Evolutionary conservation across 441 rosid species (phyloP), one percentile per base, ranked within the genome.

Genomic region (Francoa sonchifolia): DNA sequence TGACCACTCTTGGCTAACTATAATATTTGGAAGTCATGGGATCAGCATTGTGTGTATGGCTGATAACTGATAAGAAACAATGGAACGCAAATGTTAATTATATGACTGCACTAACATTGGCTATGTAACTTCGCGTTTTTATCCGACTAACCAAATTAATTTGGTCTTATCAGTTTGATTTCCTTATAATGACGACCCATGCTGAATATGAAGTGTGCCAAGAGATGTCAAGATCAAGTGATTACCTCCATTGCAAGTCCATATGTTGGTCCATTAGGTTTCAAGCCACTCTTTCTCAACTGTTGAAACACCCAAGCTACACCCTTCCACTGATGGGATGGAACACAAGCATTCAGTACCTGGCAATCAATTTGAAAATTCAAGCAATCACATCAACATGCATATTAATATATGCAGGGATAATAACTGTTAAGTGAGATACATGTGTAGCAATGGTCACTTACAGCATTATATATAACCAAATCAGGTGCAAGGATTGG

Each of bases 161-260:
- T 12, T 19, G 11, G 28, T 44, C 33, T 13, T 11, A 8, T 31
- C 13, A 31, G 29, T 2, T 16, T 34, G 16, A 11, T 29, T 28
- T n/a, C 1, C 35, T 11, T n/a, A 17, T 32, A 32, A 17, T 11
- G 42, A 17, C 40, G 32, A 50, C 25, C 33, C 6, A 52, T 35
- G 32, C 48, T 27, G 8, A 19, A 19, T 20, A 29, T 26, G 38
- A 6, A 20, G 14, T 20, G 38, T 4, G 9, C 21, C 21, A 11
- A 32, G 22, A 33, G 25, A 46, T 2, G 1, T 33, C 34, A 38
- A 30, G 30, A 57, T 28, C 49, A 12, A 47, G 28, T 35, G 3
- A 35, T 61, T 73, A 88, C 97, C 95, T 88, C 97, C 95, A 88
- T 88, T 10, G 97, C 93, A 44, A 88, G 75, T 67, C 97, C 97